Base-by-base conservation (phyloP, 805 yeast genomes). In the Ogataea paradorogensis region DNA sequence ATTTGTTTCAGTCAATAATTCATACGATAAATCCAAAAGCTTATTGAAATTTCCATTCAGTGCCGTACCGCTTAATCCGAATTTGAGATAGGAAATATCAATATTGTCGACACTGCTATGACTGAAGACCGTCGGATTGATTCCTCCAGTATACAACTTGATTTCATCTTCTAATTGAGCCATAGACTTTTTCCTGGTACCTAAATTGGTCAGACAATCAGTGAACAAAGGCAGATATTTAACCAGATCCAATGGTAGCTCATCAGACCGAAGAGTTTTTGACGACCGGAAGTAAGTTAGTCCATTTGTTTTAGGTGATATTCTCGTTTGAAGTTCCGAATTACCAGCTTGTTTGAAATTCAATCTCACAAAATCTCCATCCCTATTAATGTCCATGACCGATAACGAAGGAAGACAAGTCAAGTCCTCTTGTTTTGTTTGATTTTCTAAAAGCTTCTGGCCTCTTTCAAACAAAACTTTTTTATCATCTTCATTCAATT, bases 131-230 rank as follows among this genome's bases (percentile, higher is more conserved):
- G 76, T 69, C n/a, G 89, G 74, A 4, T 79, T 68, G 14, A 93
- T 61, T 0, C 97, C 96, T 18, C 98, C 98, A 0, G 98, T 89
- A 40, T 74, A 71, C 35, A 82, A 67, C 55, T 83, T 86, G 50
- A 93, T 89, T 31, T 81, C 79, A 50, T 90, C 89, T 56, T 91
- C 98, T 42, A 93, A 73, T 26, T 81, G 83, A 15, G 87, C 84
- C 75, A 86, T 86, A 0, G 82, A 58, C 43, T 82, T 80, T 7
- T 62, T 54, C 7, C 67, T 58, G 1, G 99, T 91, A n/a, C 99
- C 99, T 47, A 93, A 69, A 56, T 82, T 87, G 3, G 95, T 84
- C 45, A 93, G 66, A 33, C 95, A 83, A 21, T 82, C 84, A 8
- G 83, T 69, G 63, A 85, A 93, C 31, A 93, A 59, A 0, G 96